A percentile compares a stretch with the other conserved stretches of the same genome.
Evolutionary conservation across 805 yeast species (phyloP).

Genomic region (Kodamaea nitidulidarum): DNA sequence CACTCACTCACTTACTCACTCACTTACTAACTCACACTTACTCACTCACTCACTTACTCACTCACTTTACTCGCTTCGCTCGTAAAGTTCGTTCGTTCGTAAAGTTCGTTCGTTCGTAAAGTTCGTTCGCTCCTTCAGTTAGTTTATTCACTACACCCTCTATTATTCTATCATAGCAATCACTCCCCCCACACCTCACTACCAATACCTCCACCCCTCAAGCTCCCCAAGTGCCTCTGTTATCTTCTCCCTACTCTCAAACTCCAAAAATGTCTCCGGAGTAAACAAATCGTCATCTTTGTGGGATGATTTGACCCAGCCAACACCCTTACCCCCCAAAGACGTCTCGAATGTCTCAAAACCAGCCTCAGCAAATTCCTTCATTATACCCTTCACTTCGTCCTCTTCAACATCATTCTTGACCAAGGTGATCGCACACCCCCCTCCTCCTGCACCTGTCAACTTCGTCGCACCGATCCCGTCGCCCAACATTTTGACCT

Average conservation of each 20-base stretch:
- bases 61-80: too few species aligned
- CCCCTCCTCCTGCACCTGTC: conserved; percentile 99
- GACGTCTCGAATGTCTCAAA: conserved; percentile 75
- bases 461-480: conserved; percentile 82
- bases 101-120: too few species aligned
- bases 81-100: too few species aligned
- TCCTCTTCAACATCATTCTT: conserved; percentile 39
- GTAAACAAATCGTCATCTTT: conserved; percentile 18
- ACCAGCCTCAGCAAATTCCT: conserved; percentile 42
- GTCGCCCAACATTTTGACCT: conserved; percentile 64
- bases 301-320: too few species aligned
- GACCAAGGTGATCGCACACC: conserved; percentile 89
- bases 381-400: conserved; percentile 33
- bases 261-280: conserved; percentile 33
- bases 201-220: conserved; percentile 63
- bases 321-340: conserved; percentile 90
- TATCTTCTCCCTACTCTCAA: conserved; percentile 43
- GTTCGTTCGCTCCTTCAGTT: too few species aligned
- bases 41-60: too few species aligned
- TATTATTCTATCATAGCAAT: too few species aligned
- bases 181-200: too few species aligned
- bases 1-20: too few species aligned
- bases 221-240: conserved; percentile 43
- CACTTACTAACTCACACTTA: too few species aligned
- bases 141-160: too few species aligned